These are phyloP conservation scores for Termitomyces titanicus DNA, from an alignment of 768 basidiomycete genomes.

Conservation along the genomic window DNA sequence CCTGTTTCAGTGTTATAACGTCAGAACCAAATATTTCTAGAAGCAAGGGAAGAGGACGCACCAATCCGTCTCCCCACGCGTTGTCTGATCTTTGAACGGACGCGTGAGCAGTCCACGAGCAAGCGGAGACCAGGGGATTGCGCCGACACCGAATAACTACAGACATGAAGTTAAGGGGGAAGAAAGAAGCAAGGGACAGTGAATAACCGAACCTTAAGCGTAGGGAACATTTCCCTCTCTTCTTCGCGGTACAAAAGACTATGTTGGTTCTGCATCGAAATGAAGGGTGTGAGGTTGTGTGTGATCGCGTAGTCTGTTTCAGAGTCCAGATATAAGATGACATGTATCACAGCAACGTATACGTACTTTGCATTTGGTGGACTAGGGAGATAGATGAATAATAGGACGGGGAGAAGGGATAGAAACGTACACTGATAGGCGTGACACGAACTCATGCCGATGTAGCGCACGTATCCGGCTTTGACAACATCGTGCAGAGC, in stretches of 20 bases:
- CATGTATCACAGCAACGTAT: too few species aligned
- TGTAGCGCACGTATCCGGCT: constrained; percentile 60
- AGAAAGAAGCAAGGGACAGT: not conserved
- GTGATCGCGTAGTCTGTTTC: constrained; percentile 49
- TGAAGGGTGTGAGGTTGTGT: constrained; percentile 56
- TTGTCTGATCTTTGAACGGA: constrained; percentile 34
- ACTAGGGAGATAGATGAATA: constrained; percentile 24
- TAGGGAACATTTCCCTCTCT: constrained; percentile 62
- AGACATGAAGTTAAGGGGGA: not conserved
- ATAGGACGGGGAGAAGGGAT: not conserved
- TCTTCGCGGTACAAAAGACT: constrained; percentile 62
- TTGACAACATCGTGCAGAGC: constrained; percentile 64
- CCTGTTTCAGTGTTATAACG: too few species aligned
- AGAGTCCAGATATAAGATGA: not conserved
- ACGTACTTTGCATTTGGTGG: constrained; percentile 52
- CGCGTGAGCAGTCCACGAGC: constrained; percentile 46
- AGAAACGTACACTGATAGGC: constrained; percentile 48
- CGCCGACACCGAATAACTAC: constrained; percentile 49
- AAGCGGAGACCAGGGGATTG: constrained; percentile 59
- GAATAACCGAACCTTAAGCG: constrained; percentile 37
- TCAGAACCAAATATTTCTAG: too few species aligned
- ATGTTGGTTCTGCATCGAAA: constrained; percentile 70
- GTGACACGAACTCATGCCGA: constrained; percentile 54
- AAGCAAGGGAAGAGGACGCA: constrained; percentile 6
- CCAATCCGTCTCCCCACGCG: constrained; percentile 35